phyloP scores from a whole-genome alignment of 148 eudicot genomes.

The Vaccinium myrtillus region DNA sequence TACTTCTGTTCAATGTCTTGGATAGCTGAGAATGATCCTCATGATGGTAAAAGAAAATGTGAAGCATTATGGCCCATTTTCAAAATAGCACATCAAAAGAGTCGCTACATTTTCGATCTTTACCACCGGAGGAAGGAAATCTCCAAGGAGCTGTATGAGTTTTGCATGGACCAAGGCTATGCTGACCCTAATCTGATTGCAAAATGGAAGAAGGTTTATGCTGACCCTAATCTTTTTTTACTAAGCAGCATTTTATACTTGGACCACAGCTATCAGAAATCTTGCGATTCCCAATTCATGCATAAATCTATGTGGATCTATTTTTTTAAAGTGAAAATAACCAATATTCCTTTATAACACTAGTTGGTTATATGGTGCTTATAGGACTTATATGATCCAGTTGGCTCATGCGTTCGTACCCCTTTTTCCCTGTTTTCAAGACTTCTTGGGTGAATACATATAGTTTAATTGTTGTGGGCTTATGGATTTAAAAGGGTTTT shows the following conservation, averaged over 20 bases:
- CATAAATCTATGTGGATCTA: not conserved
- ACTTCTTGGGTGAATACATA: no score
- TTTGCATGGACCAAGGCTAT: slow-evolving; percentile 67
- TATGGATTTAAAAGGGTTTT: not conserved
- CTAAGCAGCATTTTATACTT: not conserved
- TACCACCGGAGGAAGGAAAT: slow-evolving; percentile 59
- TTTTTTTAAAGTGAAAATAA: not conserved
- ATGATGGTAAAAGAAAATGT: slow-evolving; percentile 67
- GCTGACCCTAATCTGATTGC: slow-evolving; percentile 68
- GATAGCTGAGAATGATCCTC: slow-evolving; percentile 56
- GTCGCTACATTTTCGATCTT: slow-evolving; percentile 57
- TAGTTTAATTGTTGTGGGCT: no score
- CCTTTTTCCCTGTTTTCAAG: not conserved
- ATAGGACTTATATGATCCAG: not conserved
- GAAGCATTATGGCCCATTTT: slow-evolving; percentile 68
- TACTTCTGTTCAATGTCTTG: slow-evolving; percentile 3
- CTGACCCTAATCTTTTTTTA: not conserved
- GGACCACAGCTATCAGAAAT: no score
- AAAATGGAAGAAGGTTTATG: slow-evolving; percentile 65
- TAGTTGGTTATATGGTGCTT: not conserved
- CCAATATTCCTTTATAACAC: not conserved
- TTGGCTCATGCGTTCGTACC: not conserved
- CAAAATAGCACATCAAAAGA: slow-evolving; percentile 64
- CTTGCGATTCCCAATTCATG: not conserved
- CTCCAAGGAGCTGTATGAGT: slow-evolving; percentile 56